Evolutionary conservation across 805 yeast species (phyloP), one percentile per base, ranked within the genome.

Genomic region (Kodamaea leandrae): DNA sequence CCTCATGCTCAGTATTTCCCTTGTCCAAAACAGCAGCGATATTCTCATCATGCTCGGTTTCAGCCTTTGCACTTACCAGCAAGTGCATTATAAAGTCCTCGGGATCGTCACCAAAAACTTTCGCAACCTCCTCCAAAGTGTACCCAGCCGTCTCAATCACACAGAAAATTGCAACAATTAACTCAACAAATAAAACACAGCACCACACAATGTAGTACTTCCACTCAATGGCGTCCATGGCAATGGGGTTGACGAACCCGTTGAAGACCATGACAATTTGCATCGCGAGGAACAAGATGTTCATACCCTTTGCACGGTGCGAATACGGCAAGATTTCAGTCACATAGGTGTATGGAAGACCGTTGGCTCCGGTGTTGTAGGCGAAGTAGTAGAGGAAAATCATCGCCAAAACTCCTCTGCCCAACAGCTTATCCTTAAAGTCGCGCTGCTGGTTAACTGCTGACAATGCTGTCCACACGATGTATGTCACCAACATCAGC

Each of bases 391-490:
- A 72, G 24, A 74, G 51, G 66, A 73, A 76, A 38, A 77, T 71
- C 74, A 76, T 71, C 6, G 76, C 76, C 51, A 68, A 63, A 18
- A 73, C 77, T 44, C 76, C 80, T 39, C 62, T 61, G 36, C 72
- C 74, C 24, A 68, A 53, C 4, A 58, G 17, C 45, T 68, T 70
- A 43, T 73, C 63, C 42, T 61, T 54, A 48, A 67, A 71, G 49
- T 67, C 46, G 27, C 66, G 55, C 51, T 71, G 52, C 46, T 65
- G 71, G 53, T 69, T 71, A 28, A 65, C 49, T 1, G 80, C 79
- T n/a, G 80, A 73, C 28, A 54, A 48, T 12, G 44, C 43, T 6
- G 80, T 75, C 71, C 75, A 70, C 32, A 71, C 60, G 13, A 67
- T 55, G 50, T 57, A 72, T 28, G 63, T 50, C 8, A 64, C 30